These are phyloP conservation scores for Blastomyces emzantsi DNA, from an alignment of 2,329 filamentous ascomycete species.

Conservation along the genomic window DNA sequence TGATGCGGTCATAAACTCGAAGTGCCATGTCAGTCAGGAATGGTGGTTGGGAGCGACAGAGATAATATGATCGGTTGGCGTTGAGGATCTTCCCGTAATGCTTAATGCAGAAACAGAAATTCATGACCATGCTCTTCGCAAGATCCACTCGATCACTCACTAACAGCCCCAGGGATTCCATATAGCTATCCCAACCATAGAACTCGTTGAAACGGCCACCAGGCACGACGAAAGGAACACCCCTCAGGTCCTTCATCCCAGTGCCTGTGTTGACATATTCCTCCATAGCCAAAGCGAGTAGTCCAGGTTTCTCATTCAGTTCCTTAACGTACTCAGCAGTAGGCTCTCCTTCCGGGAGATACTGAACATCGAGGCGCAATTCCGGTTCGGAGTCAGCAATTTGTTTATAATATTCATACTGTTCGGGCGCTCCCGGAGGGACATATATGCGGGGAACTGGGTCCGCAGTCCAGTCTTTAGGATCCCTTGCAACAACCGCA, in stretches of 20 bases:
- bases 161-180: slow-evolving; percentile 86
- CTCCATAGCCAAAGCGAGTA: slow-evolving; percentile 85
- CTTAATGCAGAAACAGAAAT: slow-evolving; percentile 97
- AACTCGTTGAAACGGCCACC: slow-evolving; percentile 97
- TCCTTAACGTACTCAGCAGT: slow-evolving; percentile 73
- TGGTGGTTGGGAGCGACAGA: slow-evolving; percentile 86
- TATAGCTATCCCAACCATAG: slow-evolving; percentile 99
- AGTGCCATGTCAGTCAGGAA: slow-evolving; percentile 97
- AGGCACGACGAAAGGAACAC: slow-evolving; percentile 92
- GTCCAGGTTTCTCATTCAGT: slow-evolving; percentile 77
- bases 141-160: slow-evolving; percentile 77
- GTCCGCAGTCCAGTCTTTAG: slow-evolving; percentile 91
- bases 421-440: slow-evolving; percentile 72
- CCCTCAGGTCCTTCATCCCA: slow-evolving; percentile 61
- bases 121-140: slow-evolving; percentile 87
- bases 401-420: slow-evolving; percentile 78
- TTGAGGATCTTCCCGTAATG: slow-evolving; percentile 99
- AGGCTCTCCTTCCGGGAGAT: slow-evolving; percentile 59
- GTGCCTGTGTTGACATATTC: slow-evolving; percentile 58
- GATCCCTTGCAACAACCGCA: slow-evolving; percentile 74
- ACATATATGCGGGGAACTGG: slow-evolving; percentile 88
- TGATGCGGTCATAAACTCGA: slow-evolving; percentile 87
- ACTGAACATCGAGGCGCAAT: slow-evolving; percentile 75
- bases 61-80: slow-evolving; percentile 91
- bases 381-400: slow-evolving; percentile 72